Evolutionary conservation across 2,329 filamentous ascomycete species (phyloP).

Genomic region (Juglanconis sp.): DNA sequence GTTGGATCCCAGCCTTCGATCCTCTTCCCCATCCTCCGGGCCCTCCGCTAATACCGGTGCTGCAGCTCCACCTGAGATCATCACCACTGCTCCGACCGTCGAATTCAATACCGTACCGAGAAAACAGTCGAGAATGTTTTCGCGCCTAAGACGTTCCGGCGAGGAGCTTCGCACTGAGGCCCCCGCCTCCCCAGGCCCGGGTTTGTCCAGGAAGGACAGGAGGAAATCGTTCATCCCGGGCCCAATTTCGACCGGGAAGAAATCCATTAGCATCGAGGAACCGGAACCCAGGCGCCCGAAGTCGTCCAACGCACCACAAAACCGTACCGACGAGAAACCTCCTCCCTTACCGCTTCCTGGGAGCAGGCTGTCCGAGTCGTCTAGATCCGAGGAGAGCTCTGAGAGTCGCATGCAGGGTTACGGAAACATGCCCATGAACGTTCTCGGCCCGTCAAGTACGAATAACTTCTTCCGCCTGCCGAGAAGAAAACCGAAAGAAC

Average conservation of each 20-base stretch:
- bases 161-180: slow-evolving; percentile 41
- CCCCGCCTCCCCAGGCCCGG: slow-evolving; percentile 19
- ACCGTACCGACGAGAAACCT: slow-evolving; percentile 28
- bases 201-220: slow-evolving; percentile 37
- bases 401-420: slow-evolving; percentile 59
- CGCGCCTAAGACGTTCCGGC: slow-evolving; percentile 50
- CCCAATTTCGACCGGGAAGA: slow-evolving; percentile 35
- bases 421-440: slow-evolving; percentile 53
- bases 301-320: slow-evolving; percentile 44
- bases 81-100: slow-evolving; percentile 85
- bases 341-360: slow-evolving; percentile 62
- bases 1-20: slow-evolving; percentile 20
- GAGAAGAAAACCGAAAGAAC: slow-evolving; percentile 70
- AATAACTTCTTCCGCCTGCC: slow-evolving; percentile 79
- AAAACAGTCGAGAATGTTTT: slow-evolving; percentile 52
- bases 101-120: slow-evolving; percentile 53
- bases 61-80: slow-evolving; percentile 65
- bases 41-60: slow-evolving; percentile 21
- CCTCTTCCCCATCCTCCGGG: background rate
- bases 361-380: slow-evolving; percentile 77
- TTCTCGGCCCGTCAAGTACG: slow-evolving; percentile 56
- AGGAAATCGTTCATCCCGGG: slow-evolving; percentile 37
- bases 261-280: slow-evolving; percentile 60
- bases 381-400: slow-evolving; percentile 81
- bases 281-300: slow-evolving; percentile 55